Evolutionary conservation across 2,329 filamentous ascomycete genomes (phyloP), one percentile per base, ranked within the genome.

Genomic region (Chaetomium olivaceum): DNA sequence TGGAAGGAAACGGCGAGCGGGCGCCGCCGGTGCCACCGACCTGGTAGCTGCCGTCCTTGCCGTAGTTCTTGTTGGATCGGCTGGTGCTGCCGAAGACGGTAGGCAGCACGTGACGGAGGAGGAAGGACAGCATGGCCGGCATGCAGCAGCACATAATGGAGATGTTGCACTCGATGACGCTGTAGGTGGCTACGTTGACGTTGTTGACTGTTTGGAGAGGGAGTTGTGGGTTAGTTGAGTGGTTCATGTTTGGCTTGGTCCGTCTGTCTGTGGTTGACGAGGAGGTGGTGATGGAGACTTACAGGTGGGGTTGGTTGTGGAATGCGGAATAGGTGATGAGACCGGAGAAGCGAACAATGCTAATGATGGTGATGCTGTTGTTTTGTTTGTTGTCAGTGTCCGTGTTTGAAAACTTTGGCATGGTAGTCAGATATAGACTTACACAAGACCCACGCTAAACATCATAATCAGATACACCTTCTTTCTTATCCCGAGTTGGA

Each of bases 121-220:
- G 57, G 57, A 59, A 59, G 39, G 57, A 48, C 4, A 59, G 57
- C 25, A 33, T 14, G 25, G 57, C 11, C 1, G 57, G 57, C 57
- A 59, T 59, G 43, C 57, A 59, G 57, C 57, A 59, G 57, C 57
- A 59, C 57, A 59, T 31, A 43, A 59, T 59, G 43, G 57, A 50
- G 19, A 59, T 25, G 39, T 59, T 48, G 57, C 23, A 48, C 27
- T 59, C 57, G 57, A 59, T 31, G 57, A 50, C 36, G 39, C 23
- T 48, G 23, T 50, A 59, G 11, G 57, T 48, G 23, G 57, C 57
- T 25, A 59, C 39, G 25, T 59, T 27, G 39, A 59, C 57, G 43
- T 59, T 59, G 57, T 59, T 59, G 57, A 29, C 57, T 59, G 29
- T 59, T 50, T 23, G 43, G 19, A 19, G 29, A 39, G 27, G n/a